Base-by-base conservation (phyloP, 2,329 filamentous ascomycete genomes). In the Cladosporium sp. region DNA sequence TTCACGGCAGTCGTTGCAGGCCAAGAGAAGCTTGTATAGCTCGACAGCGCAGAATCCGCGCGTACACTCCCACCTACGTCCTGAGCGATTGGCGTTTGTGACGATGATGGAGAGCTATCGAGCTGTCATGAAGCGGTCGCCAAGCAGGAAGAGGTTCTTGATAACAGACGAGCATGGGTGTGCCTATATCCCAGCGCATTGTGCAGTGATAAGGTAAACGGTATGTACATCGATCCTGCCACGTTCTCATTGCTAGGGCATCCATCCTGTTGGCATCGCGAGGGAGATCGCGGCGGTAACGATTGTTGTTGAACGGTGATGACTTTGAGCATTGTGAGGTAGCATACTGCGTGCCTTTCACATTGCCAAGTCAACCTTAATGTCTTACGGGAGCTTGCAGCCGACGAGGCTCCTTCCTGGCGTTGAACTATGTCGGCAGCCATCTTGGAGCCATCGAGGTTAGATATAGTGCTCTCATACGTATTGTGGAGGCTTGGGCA, bases 291-390 rank as follows among this genome's bases (percentile, higher is more conserved):
- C 26, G 52, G 29, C n/a, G 28, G 18, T 31, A 55, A 55, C 18
- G 28, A 29, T 33, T 33, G 16, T 33, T 33, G 16, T 21, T 33
- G 28, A 33, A 21, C n/a, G 18, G n/a, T 55, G 50, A 53, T 26
- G 50, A 31, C 26, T 46, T 46, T n/a, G 40, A 29, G 26, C 6
- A 50, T 23, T 12, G n/a, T n/a, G n/a, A n/a, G n/a, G n/a, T 52
- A 31, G 26, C 50, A 28, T 12, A 53, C 50, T 29, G 37, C 18
- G 7, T 21, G 37, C 37, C 37, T n/a, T 5, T 31, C 40, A 5
- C 12, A 55, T 59, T 29, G 56, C 35, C 23, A 59, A 46, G 56
- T 44, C 35, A 59, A 59, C 23, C 33, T 40, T 59, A 26, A 59
- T 44, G 37, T 59, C 26, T 55, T 33, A 23, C 37, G 33, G 56